Evolutionary conservation across 1,139 yeast species (phyloP).

Genomic region (Pneumocystis sp.): DNA sequence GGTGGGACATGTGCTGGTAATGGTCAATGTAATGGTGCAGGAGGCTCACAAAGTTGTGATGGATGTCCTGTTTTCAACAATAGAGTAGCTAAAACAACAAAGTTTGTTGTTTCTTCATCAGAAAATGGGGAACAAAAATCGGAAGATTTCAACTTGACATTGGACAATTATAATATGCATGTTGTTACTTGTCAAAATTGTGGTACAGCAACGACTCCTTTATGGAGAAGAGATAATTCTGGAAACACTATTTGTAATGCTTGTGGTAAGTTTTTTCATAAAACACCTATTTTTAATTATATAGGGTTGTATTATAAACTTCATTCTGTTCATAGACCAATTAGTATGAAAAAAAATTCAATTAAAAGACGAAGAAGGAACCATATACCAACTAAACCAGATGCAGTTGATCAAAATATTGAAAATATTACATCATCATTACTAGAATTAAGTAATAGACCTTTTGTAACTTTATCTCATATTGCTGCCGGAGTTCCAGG

Average conservation of each 20-base stretch:
- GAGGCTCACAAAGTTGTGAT: slow-evolving; percentile 10
- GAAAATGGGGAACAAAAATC: neutral
- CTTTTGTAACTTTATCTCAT: neutral
- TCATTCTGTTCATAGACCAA: slow-evolving; percentile 69
- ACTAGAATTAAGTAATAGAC: neutral
- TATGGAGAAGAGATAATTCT: slow-evolving; percentile 71
- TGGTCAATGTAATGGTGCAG: slow-evolving; percentile 8
- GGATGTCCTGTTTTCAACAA: slow-evolving; percentile 13
- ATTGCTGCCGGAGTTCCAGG: neutral
- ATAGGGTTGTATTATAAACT: slow-evolving; percentile 69
- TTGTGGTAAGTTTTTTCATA: slow-evolving; percentile 1
- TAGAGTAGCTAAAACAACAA: slow-evolving; percentile 6
- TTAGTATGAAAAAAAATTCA: slow-evolving; percentile 53
- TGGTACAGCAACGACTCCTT: slow-evolving; percentile 68
- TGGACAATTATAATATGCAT: slow-evolving; percentile 1
- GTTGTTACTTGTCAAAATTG: slow-evolving; percentile 34
- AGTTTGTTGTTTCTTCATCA: neutral
- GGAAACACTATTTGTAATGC: slow-evolving; percentile 39
- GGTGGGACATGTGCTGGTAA: neutral
- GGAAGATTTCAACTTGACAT: neutral
- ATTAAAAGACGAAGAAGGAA: slow-evolving; percentile 57
- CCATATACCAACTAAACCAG: neutral
- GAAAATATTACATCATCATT: neutral
- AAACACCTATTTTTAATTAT: slow-evolving; percentile 51
- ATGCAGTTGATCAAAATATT: neutral